phyloP scores from a whole-genome alignment of 305 asterid genomes.

The Nicotiana rustica region DNA sequence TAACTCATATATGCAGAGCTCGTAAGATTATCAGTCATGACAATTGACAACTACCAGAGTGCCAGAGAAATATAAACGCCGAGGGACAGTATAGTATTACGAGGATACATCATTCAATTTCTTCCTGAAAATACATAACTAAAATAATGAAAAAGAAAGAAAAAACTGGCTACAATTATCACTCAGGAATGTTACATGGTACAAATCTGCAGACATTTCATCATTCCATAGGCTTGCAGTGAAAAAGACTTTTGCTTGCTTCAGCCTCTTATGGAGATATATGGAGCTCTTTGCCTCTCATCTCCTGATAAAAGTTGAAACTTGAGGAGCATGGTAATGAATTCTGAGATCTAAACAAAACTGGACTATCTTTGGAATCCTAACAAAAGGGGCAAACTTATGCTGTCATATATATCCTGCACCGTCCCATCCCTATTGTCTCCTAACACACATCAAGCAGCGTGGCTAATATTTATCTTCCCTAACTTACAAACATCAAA shows the following conservation, averaged over 20 bases:
- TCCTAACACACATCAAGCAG: conserved; percentile 20
- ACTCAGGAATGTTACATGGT: conserved; percentile 22
- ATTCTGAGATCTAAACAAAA: background rate
- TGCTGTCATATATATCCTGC: conserved; percentile 10
- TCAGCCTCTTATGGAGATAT: background rate
- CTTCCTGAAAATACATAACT: background rate
- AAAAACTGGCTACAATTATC: background rate
- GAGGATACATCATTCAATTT: background rate
- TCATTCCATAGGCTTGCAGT: background rate
- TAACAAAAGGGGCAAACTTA: conserved; percentile 20
- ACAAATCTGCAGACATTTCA: conserved; percentile 5
- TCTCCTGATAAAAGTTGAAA: conserved; percentile 2
- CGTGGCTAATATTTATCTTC: conserved; percentile 6
- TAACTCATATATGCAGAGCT: background rate
- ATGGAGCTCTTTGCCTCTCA: background rate
- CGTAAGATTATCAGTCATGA: too few relatives aligned
- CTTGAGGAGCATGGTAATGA: background rate
- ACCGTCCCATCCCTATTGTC: background rate
- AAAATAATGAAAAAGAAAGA: too few relatives aligned
- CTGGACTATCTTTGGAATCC: background rate
- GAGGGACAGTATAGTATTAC: background rate
- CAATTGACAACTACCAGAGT: background rate
- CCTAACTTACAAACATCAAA: background rate
- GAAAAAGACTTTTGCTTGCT: background rate
- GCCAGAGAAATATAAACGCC: background rate